Conservation (phyloP, 345 rosid genomes). For the Rhizophora mangle region DNA sequence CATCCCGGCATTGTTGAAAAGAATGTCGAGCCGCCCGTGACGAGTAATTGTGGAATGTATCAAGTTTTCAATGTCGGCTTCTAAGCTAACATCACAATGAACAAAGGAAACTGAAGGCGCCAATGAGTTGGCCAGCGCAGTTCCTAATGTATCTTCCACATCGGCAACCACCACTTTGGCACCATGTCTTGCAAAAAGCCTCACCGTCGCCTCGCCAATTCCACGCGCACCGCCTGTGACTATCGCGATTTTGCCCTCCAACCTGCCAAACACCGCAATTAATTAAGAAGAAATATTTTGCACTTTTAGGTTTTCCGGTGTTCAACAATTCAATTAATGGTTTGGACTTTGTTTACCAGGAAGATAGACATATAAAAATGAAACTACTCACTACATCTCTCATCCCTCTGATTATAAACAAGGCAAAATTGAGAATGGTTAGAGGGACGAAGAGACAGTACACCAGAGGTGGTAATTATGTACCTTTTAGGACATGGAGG, state of each 20-base stretch:
- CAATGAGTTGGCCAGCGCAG: constrained; percentile 41
- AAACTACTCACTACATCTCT: too few species aligned
- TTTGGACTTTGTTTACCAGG: too few species aligned
- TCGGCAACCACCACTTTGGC: constrained; percentile 81
- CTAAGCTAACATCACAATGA: constrained; percentile 64
- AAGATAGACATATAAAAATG: too few species aligned
- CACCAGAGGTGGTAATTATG: too few species aligned
- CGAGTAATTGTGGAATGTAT: constrained; percentile 48
- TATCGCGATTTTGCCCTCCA: constrained; percentile 77
- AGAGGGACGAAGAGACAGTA: too few species aligned
- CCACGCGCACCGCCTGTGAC: constrained; percentile 86
- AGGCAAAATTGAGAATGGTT: too few species aligned
- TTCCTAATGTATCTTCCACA: constrained; percentile 51
- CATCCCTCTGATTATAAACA: too few species aligned
- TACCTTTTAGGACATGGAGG: constrained; percentile 56
- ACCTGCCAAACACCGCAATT: constrained; percentile 28
- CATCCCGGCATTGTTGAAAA: constrained; percentile 82
- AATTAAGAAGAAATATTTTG: too few species aligned
- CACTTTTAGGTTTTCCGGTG: too few species aligned
- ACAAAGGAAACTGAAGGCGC: constrained; percentile 49
- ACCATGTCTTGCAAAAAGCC: constrained; percentile 62
- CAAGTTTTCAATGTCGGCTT: constrained; percentile 57
- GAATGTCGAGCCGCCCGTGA: constrained; percentile 51
- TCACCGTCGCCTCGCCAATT: constrained; percentile 71
- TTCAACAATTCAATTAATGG: too few species aligned